These are phyloP conservation scores for Saccharomycopsis phalli DNA, from an alignment of 1,139 yeast species.

Conservation along the genomic window DNA sequence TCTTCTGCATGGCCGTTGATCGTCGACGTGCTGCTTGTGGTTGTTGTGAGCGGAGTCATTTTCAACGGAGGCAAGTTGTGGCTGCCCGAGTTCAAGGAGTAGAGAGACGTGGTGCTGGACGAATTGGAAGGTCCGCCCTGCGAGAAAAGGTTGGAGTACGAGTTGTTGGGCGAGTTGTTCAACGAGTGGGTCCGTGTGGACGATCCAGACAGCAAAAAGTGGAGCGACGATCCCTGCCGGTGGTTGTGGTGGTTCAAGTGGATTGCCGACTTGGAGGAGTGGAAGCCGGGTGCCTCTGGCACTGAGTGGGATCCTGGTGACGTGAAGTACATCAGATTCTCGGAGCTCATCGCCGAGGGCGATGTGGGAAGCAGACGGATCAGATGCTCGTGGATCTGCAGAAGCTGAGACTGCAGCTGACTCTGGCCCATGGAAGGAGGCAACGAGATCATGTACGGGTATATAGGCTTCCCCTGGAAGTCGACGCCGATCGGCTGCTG, in stretches of 20 bases:
- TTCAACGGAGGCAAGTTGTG: conserved; percentile 13
- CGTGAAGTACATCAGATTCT: conserved; percentile 4
- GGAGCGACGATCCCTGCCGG: conserved; percentile 3
- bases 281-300: conserved; percentile 3
- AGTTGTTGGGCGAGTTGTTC: conserved; percentile 11
- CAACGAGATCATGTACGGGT: conserved; percentile 18
- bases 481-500: conserved; percentile 19
- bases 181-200: conserved; percentile 13
- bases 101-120: conserved; percentile 11
- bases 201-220: conserved; percentile 7
- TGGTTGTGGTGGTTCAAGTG: conserved; percentile 6
- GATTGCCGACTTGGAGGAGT: conserved; percentile 11
- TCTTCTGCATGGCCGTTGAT: conserved; percentile 5
- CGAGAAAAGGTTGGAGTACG: conserved; percentile 9
- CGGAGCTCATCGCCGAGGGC: neutral
- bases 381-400: conserved; percentile 6
- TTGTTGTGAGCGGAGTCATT: conserved; percentile 8
- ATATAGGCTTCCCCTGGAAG: conserved; percentile 21
- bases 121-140: conserved; percentile 10
- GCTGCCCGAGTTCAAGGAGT: conserved; percentile 6
- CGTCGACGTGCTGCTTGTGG: conserved; percentile 1
- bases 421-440: conserved; percentile 9
- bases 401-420: conserved; percentile 10
- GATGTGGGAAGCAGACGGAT: neutral
- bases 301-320: conserved; percentile 3